Evolutionary conservation across 352 stramenopile genomes (phyloP).

Genomic region (Elongisporangium prolatum): DNA sequence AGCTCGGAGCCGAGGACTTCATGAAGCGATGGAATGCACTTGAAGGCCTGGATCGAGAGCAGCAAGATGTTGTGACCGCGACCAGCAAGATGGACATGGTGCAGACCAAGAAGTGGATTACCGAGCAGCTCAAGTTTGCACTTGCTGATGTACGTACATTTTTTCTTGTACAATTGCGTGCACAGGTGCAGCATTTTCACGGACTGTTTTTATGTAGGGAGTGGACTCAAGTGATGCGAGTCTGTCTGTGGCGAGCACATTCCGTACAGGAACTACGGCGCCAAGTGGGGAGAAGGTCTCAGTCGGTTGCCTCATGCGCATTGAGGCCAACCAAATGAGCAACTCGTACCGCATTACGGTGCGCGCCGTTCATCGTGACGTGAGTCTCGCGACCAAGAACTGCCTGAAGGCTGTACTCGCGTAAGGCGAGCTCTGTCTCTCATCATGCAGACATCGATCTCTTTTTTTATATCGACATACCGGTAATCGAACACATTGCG

Average conservation of each 20-base stretch:
- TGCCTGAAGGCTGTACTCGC: slow-evolving; percentile 52
- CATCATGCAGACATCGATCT: not conserved
- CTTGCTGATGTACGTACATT: slow-evolving; percentile 52
- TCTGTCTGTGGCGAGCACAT: slow-evolving; percentile 88
- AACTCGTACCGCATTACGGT: slow-evolving; percentile 89
- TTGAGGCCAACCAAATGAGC: slow-evolving; percentile 83
- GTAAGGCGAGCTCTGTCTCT: slow-evolving; percentile 3
- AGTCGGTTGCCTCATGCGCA: slow-evolving; percentile 89
- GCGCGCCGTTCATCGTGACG: slow-evolving; percentile 88
- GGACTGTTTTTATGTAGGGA: slow-evolving; percentile 15
- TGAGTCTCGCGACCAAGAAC: slow-evolving; percentile 68
- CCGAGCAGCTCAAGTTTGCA: slow-evolving; percentile 88
- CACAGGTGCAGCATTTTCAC: not conserved
- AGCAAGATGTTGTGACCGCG: slow-evolving; percentile 88
- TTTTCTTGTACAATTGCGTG: not conserved
- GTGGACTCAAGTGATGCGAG: slow-evolving; percentile 75
- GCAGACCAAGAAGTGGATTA: slow-evolving; percentile 79
- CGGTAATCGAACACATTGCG: too few relatives aligned
- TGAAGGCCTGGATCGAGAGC: slow-evolving; percentile 89
- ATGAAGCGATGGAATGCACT: slow-evolving; percentile 91
- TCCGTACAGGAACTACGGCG: slow-evolving; percentile 86
- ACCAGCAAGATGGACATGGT: slow-evolving; percentile 80
- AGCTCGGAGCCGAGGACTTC: slow-evolving; percentile 87
- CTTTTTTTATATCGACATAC: not conserved
- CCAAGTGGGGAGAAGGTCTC: slow-evolving; percentile 92